Evolutionary conservation across 2,329 filamentous ascomycete species (phyloP).

Genomic region (Xylaria sp.): DNA sequence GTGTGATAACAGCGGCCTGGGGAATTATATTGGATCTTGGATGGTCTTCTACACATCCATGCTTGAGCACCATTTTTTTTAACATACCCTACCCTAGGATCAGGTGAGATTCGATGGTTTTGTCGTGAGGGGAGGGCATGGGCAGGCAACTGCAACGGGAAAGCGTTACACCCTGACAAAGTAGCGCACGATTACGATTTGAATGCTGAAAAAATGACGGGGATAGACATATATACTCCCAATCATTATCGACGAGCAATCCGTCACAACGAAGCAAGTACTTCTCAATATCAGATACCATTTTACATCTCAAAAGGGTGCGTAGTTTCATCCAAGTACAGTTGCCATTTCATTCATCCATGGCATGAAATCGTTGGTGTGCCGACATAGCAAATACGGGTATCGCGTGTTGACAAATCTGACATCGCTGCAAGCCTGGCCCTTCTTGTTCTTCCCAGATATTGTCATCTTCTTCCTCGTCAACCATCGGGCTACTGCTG

Average conservation of each 20-base stretch:
- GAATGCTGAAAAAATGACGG: neutral
- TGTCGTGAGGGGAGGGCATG: neutral
- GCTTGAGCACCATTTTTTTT: conserved; percentile 9
- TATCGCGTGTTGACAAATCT: conserved; percentile 58
- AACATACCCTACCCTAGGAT: no score
- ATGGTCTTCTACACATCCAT: neutral
- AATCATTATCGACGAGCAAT: neutral
- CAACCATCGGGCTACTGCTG: neutral
- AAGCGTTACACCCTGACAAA: neutral
- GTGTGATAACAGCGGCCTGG: neutral
- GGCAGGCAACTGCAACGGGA: neutral
- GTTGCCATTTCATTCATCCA: conserved; percentile 36
- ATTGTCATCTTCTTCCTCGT: conserved; percentile 25
- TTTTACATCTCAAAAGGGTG: neutral
- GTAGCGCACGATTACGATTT: conserved; percentile 8
- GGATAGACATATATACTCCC: conserved; percentile 6
- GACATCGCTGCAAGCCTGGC: conserved; percentile 47
- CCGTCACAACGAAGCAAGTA: neutral
- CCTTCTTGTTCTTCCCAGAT: conserved; percentile 41
- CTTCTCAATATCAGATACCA: neutral
- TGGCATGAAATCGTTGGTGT: conserved; percentile 58
- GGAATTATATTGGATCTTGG: conserved; percentile 3
- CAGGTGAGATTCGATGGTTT: neutral
- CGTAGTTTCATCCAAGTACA: neutral
- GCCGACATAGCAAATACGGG: conserved; percentile 64